phyloP scores from a whole-genome alignment of 23 red algal species.

The Chondrus crispus region DNA sequence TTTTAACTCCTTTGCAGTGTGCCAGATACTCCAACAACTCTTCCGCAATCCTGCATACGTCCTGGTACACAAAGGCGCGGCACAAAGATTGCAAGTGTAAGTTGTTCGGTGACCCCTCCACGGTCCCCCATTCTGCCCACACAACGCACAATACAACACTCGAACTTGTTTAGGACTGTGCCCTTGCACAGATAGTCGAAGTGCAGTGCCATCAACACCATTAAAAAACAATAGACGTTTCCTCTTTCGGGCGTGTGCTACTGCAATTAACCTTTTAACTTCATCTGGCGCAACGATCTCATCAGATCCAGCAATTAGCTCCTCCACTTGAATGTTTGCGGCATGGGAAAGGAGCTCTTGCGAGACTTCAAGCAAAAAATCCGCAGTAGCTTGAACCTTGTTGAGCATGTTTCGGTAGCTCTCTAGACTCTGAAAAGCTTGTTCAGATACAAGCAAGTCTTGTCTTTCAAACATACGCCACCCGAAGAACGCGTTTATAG shows the following conservation, averaged over 20 bases:
- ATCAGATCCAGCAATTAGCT: neutral
- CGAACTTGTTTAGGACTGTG: slow-evolving; percentile 10
- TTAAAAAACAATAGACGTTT: slow-evolving; percentile 20
- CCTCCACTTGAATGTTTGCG: too few relatives aligned
- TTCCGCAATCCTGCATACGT: neutral
- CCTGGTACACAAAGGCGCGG: neutral
- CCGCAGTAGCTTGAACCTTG: slow-evolving; percentile 7
- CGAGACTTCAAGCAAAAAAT: slow-evolving; percentile 6
- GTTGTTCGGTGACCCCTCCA: neutral
- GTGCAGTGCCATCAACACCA: neutral
- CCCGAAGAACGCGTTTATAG: neutral
- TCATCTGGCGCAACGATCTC: neutral
- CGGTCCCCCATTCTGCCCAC: slow-evolving; percentile 12
- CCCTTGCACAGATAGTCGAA: slow-evolving; percentile 2
- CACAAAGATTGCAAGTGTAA: neutral
- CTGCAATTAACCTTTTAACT: neutral
- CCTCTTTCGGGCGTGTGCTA: slow-evolving; percentile 7
- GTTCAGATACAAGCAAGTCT: neutral
- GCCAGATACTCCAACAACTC: neutral
- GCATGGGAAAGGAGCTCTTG: slow-evolving; percentile 10
- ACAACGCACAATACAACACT: neutral
- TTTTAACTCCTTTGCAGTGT: neutral
- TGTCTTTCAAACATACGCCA: slow-evolving; percentile 5
- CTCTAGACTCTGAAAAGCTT: neutral
- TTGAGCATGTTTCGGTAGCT: neutral